Evolutionary conservation across 345 rosid species (phyloP), one percentile per base, ranked within the genome.

Genomic region (Pistacia integerrima): DNA sequence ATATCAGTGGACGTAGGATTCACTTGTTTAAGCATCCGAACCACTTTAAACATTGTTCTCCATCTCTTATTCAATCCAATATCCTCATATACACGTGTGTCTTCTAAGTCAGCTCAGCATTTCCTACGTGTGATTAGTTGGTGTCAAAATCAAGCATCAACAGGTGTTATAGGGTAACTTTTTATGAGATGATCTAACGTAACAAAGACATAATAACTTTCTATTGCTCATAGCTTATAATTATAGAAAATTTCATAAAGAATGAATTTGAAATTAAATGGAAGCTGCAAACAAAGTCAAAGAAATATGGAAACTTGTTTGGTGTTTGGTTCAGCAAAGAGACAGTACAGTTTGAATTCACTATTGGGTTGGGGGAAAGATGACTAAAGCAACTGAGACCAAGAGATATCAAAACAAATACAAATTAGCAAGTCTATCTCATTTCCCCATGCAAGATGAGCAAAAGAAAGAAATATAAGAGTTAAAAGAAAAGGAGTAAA

Each of bases 381-480:
- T 66, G 72, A 35, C 22, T 28, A 56, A 57, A 65, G 71, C 77
- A 65, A 56, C 61, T 25, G 18, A 52, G 69, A 75, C 44, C 33
- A 55, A 54, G 61, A 64, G 8, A 57, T 8, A 5, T 33, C n/a
- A n/a, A 18, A 36, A 36, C 22, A 64, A 44, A 51, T 38, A 33
- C 69, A 49, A 49, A 33, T 20, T 38, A 6, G 46, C 46, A 41
- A 41, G 8, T 41, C 79, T 46, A 38, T 41, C 48, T 51, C 75
- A 48, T 4, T 41, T 65, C 69, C 76, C 79, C 76, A 70, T 60
- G 73, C 58, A 65, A 80, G 17, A n/a, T 5, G 14, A 49, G 22
- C 22, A 22, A 22, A 22, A 22, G 22, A 22, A 22, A 22, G 22
- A 22, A 22, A 22, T 22, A 22, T 22, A 22, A 22, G 22, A 22